Evolutionary conservation across 441 rosid genomes (phyloP), one percentile per base, ranked within the genome.

Genomic region (Viola pubescens): DNA sequence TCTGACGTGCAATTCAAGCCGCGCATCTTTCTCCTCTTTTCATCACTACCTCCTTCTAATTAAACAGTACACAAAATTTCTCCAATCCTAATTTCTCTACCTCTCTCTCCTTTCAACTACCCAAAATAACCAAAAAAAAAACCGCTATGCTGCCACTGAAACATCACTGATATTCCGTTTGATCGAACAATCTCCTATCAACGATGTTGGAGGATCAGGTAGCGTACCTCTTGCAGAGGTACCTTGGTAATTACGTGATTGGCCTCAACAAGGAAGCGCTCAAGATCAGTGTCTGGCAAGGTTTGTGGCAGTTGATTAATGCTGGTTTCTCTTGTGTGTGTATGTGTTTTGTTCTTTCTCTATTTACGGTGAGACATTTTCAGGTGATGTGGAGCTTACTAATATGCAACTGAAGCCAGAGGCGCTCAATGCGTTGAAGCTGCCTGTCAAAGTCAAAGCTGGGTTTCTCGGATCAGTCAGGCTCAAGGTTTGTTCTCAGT

Each of bases 151-250:
- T 26, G 34, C 34, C 34, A 26, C 34, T 26, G 34, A 26, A 26
- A 26, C 2, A 26, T 26, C 34, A 26, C 34, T 26, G 34, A 26
- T 26, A 2, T 19, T 2, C 34, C 34, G 34, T 26, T 26, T 26
- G 34, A 26, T 26, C 34, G 34, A 26, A 26, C 1, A 26, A 26
- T 26, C 34, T 0, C 34, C 34, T 1, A 26, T 26, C 34, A 39
- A 80, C 73, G 81, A 94, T 90, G 99, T 81, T 94, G 91, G 96
- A 90, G 81, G 99, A 94, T 85, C 96, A 94, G 69, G 97, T 94
- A 41, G 91, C 97, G 56, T 67, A 82, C 65, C 79, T 94, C 77
- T 75, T 90, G 63, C 96, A 94, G 79, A 75, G 82, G 70, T 94
- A 85, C 72, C 69, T 94, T 64, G 99, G 99, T 48, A 94, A 90